phyloP scores from a whole-genome alignment of 805 yeast genomes.

The Spencermartinsiella europaea region DNA sequence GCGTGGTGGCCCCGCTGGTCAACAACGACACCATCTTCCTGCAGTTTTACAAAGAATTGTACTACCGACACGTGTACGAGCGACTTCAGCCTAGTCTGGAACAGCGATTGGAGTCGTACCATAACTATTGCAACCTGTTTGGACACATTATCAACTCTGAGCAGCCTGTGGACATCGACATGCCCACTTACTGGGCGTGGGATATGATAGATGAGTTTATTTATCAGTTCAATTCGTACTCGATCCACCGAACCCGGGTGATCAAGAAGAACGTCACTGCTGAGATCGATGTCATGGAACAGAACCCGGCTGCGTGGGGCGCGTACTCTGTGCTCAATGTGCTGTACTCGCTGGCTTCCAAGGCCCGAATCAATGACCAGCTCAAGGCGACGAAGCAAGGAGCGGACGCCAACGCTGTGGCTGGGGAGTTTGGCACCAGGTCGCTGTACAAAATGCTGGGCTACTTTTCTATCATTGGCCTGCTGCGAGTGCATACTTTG shows the following conservation, averaged over 20 bases:
- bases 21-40: conserved; percentile 42
- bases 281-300: conserved; percentile 37
- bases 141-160: conserved; percentile 41
- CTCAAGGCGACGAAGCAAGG: conserved; percentile 32
- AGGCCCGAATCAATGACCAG: conserved; percentile 39
- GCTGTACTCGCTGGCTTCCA: conserved; percentile 41
- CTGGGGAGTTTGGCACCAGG: conserved; percentile 42
- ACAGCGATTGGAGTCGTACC: conserved; percentile 43
- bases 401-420: conserved; percentile 29
- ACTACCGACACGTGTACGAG: conserved; percentile 47
- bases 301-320: conserved; percentile 41
- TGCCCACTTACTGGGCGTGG: conserved; percentile 49
- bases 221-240: conserved; percentile 45
- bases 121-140: conserved; percentile 46
- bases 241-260: conserved; percentile 38
- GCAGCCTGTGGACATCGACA: conserved; percentile 42
- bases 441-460: conserved; percentile 44
- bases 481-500: conserved; percentile 45
- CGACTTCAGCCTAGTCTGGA: conserved; percentile 39
- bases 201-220: conserved; percentile 49
- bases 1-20: conserved; percentile 41
- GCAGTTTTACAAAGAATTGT: conserved; percentile 44
- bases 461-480: conserved; percentile 45
- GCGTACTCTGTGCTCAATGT: conserved; percentile 46
- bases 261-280: conserved; percentile 29